Evolutionary conservation across 495 filamentous ascomycete genomes (phyloP).

Genomic region (Saxispiralis lemnorum): DNA sequence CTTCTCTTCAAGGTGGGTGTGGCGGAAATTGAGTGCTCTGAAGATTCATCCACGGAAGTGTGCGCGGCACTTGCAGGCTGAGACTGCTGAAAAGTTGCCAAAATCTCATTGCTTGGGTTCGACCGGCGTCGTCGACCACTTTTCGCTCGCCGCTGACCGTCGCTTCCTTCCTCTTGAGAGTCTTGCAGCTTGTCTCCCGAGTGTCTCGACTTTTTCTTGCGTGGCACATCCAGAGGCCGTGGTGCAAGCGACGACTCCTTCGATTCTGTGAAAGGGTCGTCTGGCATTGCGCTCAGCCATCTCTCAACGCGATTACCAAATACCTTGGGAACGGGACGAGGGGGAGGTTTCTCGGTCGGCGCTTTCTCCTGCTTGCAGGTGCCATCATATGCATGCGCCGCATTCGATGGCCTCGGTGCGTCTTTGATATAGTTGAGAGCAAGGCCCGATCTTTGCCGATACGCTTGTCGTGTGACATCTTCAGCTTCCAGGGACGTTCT

Average conservation of each 20-base stretch:
- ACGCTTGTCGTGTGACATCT: not conserved
- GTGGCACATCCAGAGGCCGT: slow-evolving; percentile 6
- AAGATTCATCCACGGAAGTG: not conserved
- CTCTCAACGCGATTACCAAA: slow-evolving; percentile 23
- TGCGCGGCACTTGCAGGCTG: not conserved
- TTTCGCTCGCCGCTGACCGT: not conserved
- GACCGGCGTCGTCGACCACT: slow-evolving; percentile 1
- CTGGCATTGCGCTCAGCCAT: slow-evolving; percentile 22
- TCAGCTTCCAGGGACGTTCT: not conserved
- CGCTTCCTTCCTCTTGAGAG: not conserved
- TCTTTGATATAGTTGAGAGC: too few species aligned
- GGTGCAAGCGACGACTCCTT: slow-evolving; percentile 7
- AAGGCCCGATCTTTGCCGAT: not conserved
- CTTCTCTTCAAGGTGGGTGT: slow-evolving; percentile 18
- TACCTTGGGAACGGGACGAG: slow-evolving; percentile 2
- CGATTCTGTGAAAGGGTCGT: slow-evolving; percentile 21
- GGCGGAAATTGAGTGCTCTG: slow-evolving; percentile 2
- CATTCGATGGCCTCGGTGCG: too few species aligned
- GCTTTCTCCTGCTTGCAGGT: too few species aligned
- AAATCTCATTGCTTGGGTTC: slow-evolving; percentile 1
- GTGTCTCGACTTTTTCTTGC: slow-evolving; percentile 6
- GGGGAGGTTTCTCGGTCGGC: not conserved
- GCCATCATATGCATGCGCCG: too few species aligned
- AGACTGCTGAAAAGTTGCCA: not conserved
- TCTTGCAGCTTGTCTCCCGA: not conserved